Evolutionary conservation across 306 rosid genomes (phyloP), one percentile per base, ranked within the genome.

Genomic region (Vigna nakashimae): DNA sequence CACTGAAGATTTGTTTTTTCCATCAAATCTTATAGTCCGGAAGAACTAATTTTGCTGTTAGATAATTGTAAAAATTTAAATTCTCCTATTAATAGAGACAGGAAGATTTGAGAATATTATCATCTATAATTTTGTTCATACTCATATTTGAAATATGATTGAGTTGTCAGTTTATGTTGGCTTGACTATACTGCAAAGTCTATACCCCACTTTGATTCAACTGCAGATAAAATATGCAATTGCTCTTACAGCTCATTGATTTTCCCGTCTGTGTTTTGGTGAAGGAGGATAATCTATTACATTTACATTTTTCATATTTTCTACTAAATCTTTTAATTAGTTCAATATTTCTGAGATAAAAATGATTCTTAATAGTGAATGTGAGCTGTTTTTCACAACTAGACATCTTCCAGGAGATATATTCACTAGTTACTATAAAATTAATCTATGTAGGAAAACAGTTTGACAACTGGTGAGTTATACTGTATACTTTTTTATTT

Each of bases 291-390:
- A 52, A 56, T 42, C 11, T 17, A 16, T 66, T 40, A 53, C 28
- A 26, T 26, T 26, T 26, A 26, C 48, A 52, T 16, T 58, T n/a
- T 57, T 28, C 7, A 26, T 12, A 11, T 15, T 26, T 52, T 16
- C 46, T n/a, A 34, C 7, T 53, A 67, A 26, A 6, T 42, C 11
- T 77, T 20, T 53, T 53, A 30, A 36, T 65, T 72, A 6, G 34
- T 10, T 51, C 38, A 53, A 53, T 13, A 55, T 17, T 32, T 53
- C 4, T 5, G 55, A 22, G 16, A 51, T 36, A 38, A 14, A 63
- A 36, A 30, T 62, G 51, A 63, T 64, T 49, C 28, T 50, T 76
- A 7, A 34, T 15, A 50, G 63, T 64, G 18, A 65, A 76, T n/a
- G 1, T 53, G 36, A 70, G 16, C 50, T 45, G 38, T 69, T 57